Evolutionary conservation across 768 basidiomycete species (phyloP), one percentile per base, ranked within the genome.

Genomic region (Rhodotorula toruloides): DNA sequence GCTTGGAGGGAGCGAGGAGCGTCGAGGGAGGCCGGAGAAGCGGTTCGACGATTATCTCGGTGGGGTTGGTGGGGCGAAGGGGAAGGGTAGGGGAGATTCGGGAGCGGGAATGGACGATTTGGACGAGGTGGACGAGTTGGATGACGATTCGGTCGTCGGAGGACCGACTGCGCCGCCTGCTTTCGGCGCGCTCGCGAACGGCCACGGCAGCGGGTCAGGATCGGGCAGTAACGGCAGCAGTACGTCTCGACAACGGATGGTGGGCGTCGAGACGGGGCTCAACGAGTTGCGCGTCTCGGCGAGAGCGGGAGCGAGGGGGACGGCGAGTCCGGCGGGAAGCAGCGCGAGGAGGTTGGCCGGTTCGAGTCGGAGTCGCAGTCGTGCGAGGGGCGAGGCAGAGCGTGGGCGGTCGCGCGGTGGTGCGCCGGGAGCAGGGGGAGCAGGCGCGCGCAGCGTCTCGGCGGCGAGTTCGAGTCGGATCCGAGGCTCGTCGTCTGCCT

Each of bases 191-290:
- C n/a, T n/a, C n/a, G n/a, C n/a, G n/a, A n/a, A n/a, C n/a, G n/a
- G n/a, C n/a, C n/a, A n/a, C n/a, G n/a, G n/a, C n/a, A n/a, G n/a
- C n/a, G n/a, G n/a, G n/a, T n/a, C n/a, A 25, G 25, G 36, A 10
- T 19, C 31, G n/a, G 27, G 31, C 46, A 11, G 31, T 9, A 21
- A 39, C 52, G 31, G 19, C 2, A 13, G 37, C 4, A 36, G 59
- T 25, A 31, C 43, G 46, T 46, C 49, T 29, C 47, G 64, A 0
- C 34, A 11, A 7, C 54, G 69, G n/a, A 63, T 71, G 61, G 42
- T 42, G n/a, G 70, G 70, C 34, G 70, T 71, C 48, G 65, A 67
- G 34, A 47, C 61, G 16, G 70, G 70, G 17, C 29, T 71, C 36
- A 31, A 54, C 39, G 70, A 71, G 40, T 29, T 71, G 11, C 40